Evolutionary conservation across 768 basidiomycete genomes (phyloP), one percentile per base, ranked within the genome.

Genomic region (Leccinum olivaceopallidum): DNA sequence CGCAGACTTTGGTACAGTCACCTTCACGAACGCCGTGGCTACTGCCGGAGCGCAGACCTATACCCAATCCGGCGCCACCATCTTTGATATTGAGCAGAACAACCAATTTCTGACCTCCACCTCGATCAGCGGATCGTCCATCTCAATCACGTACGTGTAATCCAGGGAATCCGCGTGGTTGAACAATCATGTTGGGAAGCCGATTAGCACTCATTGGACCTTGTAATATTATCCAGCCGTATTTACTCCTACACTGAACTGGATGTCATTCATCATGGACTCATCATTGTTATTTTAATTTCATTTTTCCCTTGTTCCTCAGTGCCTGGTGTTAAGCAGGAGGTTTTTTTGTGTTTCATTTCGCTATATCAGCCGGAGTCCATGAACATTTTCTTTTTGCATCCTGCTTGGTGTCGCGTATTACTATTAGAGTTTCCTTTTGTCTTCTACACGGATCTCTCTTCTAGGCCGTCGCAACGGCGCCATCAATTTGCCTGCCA

Each of bases 1-100:
- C 34, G 55, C 50, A 12, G 8, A 65, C 57, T 65, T 65, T 56
- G 36, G 57, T 42, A 51, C 57, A 9, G 9, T 65, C 2, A 28
- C 51, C 2, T 65, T 65, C 12, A 54, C 48, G 5, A 10, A 55
- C 5, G 53, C 55, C 10, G 4, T 2, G 48, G 65, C 60, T 24
- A 24, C 16, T 2, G 55, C 16, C 2, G 57, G 64, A 26, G 24
- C 5, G 5, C 22, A 13, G 22, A 42, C 5, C 3, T 53, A 56
- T 37, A 36, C 52, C 8, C 53, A 63, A 2, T n/a, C 18, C 3
- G 56, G 42, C 5, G 55, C 63, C 2, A 53, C 30, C n/a, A 22
- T 65, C 53, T 2, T 18, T 18, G 36, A 61, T 16, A 57, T 65
- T 1, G 2, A 44, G 18, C 63, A 53, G 30, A 65, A 61, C 49